Evolutionary conservation across 106 monocot genomes (phyloP).

Genomic region (Ottelia alismoides): DNA sequence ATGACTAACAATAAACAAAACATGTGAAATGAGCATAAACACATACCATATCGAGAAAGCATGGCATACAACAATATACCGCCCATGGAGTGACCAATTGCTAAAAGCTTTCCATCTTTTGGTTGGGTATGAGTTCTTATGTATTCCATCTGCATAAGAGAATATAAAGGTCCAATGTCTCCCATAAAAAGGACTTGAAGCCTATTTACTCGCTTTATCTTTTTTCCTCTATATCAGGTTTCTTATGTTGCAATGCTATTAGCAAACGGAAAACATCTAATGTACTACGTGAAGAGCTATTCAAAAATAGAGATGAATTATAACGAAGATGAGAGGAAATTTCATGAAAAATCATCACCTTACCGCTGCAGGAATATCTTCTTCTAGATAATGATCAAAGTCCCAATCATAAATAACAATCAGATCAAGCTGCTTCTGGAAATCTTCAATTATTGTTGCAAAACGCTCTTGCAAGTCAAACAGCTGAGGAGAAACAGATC

Average conservation of each 20-base stretch:
- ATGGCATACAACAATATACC: conserved; percentile 89
- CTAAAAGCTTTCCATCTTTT: conserved; percentile 74
- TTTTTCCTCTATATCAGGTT: no score
- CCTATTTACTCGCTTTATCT: no score
- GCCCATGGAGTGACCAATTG: conserved; percentile 96
- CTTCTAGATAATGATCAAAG: conserved; percentile 92
- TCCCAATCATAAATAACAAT: conserved; percentile 91
- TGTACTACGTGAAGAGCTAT: no score
- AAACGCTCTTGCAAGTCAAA: conserved; percentile 78
- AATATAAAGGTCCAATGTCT: no score
- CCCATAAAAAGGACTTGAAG: no score
- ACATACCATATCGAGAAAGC: conserved; percentile 69
- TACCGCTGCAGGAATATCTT: conserved; percentile 95
- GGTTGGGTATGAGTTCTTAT: conserved; percentile 47
- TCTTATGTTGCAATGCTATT: no score
- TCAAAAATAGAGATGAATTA: no score
- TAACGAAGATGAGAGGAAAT: no score
- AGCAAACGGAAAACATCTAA: no score
- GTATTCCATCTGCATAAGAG: conserved; percentile 94
- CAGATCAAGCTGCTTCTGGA: conserved; percentile 82
- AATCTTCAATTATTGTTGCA: conserved; percentile 71
- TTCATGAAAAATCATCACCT: no score
- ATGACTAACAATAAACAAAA: no score
- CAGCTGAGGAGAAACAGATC: conserved; percentile 82
- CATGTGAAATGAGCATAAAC: no score